phyloP scores from a whole-genome alignment of 2,329 filamentous ascomycete genomes.

The Coleophoma cylindrospora region DNA sequence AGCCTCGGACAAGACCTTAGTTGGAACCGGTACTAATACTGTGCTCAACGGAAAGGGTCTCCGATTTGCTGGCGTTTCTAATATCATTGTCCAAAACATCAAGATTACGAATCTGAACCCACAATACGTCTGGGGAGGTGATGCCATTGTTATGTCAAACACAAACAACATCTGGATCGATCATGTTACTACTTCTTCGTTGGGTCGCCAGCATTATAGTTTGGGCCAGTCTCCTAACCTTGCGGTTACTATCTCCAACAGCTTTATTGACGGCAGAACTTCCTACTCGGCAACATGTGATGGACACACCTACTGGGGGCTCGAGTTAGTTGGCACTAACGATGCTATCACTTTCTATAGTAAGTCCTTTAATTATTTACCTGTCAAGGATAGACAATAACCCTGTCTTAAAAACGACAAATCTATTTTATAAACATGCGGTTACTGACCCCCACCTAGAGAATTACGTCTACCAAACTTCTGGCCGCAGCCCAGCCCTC shows the following conservation, averaged over 20 bases:
- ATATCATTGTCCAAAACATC: slow-evolving; percentile 22
- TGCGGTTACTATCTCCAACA: slow-evolving; percentile 40
- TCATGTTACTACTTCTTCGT: slow-evolving; percentile 31
- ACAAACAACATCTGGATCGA: slow-evolving; percentile 31
- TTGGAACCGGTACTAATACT: slow-evolving; percentile 18
- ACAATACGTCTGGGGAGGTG: no score
- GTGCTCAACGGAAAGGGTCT: slow-evolving; percentile 24
- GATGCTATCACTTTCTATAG: slow-evolving; percentile 39
- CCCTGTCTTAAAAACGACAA: no score
- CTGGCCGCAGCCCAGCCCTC: no score
- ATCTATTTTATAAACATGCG: no score
- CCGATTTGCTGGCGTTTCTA: slow-evolving; percentile 19
- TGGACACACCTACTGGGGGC: slow-evolving; percentile 40
- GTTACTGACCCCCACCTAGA: no score
- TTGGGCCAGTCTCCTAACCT: slow-evolving; percentile 27
- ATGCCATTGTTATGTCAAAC: no score
- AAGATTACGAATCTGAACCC: slow-evolving; percentile 26
- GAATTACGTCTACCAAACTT: no score
- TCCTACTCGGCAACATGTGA: slow-evolving; percentile 38
- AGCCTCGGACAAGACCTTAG: slow-evolving; percentile 21
- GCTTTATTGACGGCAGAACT: slow-evolving; percentile 37
- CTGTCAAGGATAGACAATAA: no score
- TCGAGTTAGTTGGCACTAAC: slow-evolving; percentile 33
- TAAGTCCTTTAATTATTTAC: no score
- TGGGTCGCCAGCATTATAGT: slow-evolving; percentile 39